A percentile compares a stretch with the other conserved stretches of the same genome.
These are phyloP conservation scores for Gypsophila paniculata DNA, from an alignment of 179 eudicot species.

Conservation along the genomic window DNA sequence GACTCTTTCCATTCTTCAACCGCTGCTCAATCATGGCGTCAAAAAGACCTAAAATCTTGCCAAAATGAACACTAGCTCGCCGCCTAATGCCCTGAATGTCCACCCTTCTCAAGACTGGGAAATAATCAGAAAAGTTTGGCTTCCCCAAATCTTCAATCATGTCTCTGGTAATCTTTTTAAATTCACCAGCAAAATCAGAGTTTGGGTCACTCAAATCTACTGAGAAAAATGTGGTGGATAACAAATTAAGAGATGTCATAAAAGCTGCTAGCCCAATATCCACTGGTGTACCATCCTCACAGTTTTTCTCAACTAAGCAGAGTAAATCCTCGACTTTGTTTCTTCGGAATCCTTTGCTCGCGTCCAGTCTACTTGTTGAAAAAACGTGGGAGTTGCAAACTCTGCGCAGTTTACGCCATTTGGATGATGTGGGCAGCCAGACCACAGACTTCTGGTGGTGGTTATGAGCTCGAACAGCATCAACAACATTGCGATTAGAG, in stretches of 20 bases:
- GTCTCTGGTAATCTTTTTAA: background rate
- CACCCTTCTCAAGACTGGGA: background rate
- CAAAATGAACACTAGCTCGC: background rate
- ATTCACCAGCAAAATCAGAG: background rate
- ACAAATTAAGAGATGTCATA: slow-evolving; percentile 30
- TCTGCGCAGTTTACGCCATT: slow-evolving; percentile 23
- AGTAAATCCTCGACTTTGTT: background rate
- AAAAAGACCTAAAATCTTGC: background rate
- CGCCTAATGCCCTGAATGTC: background rate
- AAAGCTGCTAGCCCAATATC: slow-evolving; percentile 31
- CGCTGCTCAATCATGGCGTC: background rate
- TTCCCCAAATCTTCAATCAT: background rate
- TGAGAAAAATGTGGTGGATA: slow-evolving; percentile 44
- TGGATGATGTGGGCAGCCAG: slow-evolving; percentile 15
- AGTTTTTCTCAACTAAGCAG: background rate
- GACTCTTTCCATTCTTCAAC: background rate
- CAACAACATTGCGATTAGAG: slow-evolving; percentile 14
- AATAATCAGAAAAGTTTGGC: background rate
- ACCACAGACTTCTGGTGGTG: slow-evolving; percentile 22
- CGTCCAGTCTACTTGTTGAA: background rate
- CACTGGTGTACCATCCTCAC: slow-evolving; percentile 15
- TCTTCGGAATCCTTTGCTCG: background rate
- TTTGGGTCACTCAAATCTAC: slow-evolving; percentile 21
- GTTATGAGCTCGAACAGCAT: slow-evolving; percentile 20
- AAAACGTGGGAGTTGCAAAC: slow-evolving; percentile 26